phyloP scores from a whole-genome alignment of 2,329 filamentous ascomycete genomes.

The Stachybotrys chartarum region DNA sequence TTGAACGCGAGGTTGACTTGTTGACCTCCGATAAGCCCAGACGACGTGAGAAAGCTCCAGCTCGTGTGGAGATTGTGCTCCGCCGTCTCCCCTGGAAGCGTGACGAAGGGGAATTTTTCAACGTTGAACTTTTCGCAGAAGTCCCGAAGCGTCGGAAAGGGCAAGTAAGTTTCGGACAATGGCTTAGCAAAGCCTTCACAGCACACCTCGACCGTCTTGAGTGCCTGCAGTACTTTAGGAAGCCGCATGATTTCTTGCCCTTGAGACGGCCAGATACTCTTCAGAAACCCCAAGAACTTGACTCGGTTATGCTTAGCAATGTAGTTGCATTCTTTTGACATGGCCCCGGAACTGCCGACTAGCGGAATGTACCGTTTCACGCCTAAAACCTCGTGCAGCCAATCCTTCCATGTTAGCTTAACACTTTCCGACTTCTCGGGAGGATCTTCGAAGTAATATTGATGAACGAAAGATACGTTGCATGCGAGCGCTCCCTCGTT shows the following conservation, averaged over 20 bases:
- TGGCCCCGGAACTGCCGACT: not conserved
- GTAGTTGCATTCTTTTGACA: conserved; percentile 6
- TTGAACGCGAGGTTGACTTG: not conserved
- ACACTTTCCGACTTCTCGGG: conserved; percentile 4
- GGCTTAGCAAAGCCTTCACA: not conserved
- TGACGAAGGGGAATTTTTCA: not conserved
- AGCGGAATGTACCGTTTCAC: conserved; percentile 4
- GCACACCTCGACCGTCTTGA: not conserved
- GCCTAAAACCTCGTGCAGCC: conserved; percentile 6
- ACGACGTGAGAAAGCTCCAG: not conserved
- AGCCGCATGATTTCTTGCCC: conserved; percentile 1
- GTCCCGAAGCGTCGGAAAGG: not conserved
- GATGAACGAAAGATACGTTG: conserved; percentile 3
- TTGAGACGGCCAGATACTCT: conserved; percentile 7
- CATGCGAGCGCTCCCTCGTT: not conserved
- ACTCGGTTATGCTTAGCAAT: conserved; percentile 4
- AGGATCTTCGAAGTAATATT: conserved; percentile 2
- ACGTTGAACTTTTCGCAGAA: not conserved
- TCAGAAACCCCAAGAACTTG: conserved; percentile 4
- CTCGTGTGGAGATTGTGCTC: not conserved
- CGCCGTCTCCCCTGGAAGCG: not conserved
- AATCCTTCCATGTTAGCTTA: conserved; percentile 7
- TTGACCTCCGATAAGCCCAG: not conserved
- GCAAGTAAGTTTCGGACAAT: not conserved
- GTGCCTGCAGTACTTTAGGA: not conserved